A percentile compares a stretch with the other conserved stretches of the same genome.
These are phyloP conservation scores for Cladorrhinum sp. DNA, from an alignment of 2,329 filamentous ascomycete species.

Conservation along the genomic window DNA sequence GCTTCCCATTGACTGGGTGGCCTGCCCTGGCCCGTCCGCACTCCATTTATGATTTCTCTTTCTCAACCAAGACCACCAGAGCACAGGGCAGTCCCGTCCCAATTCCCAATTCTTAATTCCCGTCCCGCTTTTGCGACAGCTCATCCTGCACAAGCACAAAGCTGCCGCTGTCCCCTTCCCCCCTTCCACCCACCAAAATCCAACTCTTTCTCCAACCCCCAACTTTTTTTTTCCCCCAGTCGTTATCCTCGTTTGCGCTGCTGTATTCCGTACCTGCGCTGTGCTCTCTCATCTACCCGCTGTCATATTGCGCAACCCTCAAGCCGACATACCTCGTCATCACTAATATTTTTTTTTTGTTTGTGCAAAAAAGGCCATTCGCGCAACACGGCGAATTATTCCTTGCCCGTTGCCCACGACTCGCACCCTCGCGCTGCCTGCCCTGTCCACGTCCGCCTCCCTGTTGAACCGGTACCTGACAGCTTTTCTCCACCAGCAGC, in stretches of 20 bases:
- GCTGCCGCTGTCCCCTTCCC: constrained; percentile 19
- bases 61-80: constrained; percentile 2
- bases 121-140: constrained; percentile 18
- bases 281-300: constrained; percentile 25
- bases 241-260: constrained; percentile 23
- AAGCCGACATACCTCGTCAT: constrained; percentile 23
- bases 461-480: constrained; percentile 15
- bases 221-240: constrained; percentile 28
- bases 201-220: constrained; percentile 27
- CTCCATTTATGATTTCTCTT: too few species aligned
- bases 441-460: constrained; percentile 3
- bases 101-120: constrained; percentile 5
- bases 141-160: constrained; percentile 20
- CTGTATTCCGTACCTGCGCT: constrained; percentile 26
- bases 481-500: constrained; percentile 20
- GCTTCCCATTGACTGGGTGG: constrained; percentile 5
- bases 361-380: background rate
- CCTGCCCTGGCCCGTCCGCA: background rate
- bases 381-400: constrained; percentile 4
- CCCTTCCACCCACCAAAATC: constrained; percentile 24
- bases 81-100: constrained; percentile 15
- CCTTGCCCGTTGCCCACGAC: background rate
- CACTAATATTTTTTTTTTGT: constrained; percentile 16
- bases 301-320: constrained; percentile 24
- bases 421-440: constrained; percentile 2